Percentiles rank a stretch among this genome's conserved stretches.
phyloP scores from a whole-genome alignment of 148 eudicot genomes.

The Vaccinium vitisidaea region DNA sequence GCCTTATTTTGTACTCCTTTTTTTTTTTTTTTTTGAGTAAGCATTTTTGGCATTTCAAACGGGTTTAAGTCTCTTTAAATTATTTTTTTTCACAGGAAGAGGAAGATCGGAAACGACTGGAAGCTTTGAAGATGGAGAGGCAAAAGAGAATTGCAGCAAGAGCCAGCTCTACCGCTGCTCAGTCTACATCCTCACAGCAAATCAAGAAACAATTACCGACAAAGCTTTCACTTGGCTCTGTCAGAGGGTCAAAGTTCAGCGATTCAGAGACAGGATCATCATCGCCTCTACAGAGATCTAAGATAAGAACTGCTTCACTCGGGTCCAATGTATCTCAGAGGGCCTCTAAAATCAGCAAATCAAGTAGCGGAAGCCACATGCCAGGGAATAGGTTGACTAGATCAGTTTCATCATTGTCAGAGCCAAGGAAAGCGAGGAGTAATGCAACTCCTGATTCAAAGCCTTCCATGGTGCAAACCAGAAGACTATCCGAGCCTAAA shows the following conservation, averaged over 20 bases:
- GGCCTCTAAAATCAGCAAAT: conserved; percentile 48
- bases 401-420: conserved; percentile 70
- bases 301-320: conserved; percentile 49
- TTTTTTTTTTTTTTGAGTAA: not conserved
- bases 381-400: conserved; percentile 60
- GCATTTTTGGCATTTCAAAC: not conserved
- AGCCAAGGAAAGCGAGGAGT: conserved; percentile 45
- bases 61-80: conserved; percentile 6
- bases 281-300: conserved; percentile 93
- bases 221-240: conserved; percentile 64
- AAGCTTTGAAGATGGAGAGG: conserved; percentile 79
- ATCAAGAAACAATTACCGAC: conserved; percentile 50
- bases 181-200: conserved; percentile 47
- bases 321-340: conserved; percentile 50
- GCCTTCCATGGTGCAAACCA: conserved; percentile 62
- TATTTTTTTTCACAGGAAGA: conserved; percentile 60
- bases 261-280: conserved; percentile 88
- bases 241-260: conserved; percentile 80
- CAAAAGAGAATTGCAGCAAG: conserved; percentile 93
- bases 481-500: conserved; percentile 96
- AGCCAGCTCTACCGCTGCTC: conserved; percentile 46
- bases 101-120: conserved; percentile 71
- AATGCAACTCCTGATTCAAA: conserved; percentile 60
- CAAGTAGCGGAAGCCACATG: conserved; percentile 34
- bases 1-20: not conserved